phyloP scores from a whole-genome alignment of 2,329 filamentous ascomycete species.

The Fusarium nodosum region DNA sequence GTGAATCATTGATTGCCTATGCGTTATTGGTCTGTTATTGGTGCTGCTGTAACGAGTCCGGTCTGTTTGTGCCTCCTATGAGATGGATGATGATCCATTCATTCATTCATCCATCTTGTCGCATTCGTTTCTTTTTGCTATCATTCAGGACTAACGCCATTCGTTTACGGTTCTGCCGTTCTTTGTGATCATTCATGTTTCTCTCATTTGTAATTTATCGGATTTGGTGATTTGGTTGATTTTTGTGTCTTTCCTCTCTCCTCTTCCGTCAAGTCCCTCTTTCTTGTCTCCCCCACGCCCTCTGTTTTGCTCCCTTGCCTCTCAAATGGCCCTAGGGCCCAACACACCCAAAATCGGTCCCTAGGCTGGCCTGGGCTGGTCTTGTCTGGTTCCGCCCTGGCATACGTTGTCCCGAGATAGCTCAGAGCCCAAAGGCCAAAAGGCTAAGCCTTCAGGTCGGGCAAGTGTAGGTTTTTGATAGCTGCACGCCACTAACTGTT shows the following conservation, averaged over 20 bases:
- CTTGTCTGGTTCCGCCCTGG: conserved; percentile 23
- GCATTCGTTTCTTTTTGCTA: conserved; percentile 26
- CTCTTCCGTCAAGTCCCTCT: conserved; percentile 15
- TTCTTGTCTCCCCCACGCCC: conserved; percentile 28
- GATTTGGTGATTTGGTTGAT: conserved; percentile 27
- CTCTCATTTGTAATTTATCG: conserved; percentile 21
- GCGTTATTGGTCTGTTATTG: conserved; percentile 25
- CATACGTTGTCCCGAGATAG: conserved; percentile 30
- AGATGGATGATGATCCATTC: conserved; percentile 2
- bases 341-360: conserved; percentile 34
- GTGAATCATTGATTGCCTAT: conserved; percentile 30
- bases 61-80: conserved; percentile 16
- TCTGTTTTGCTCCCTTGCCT: conserved; percentile 4
- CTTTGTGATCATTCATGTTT: conserved; percentile 18
- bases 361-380: conserved; percentile 16
- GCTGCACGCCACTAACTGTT: conserved; percentile 17
- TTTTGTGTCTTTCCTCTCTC: conserved; percentile 39
- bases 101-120: conserved; percentile 6
- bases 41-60: conserved; percentile 28
- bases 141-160: conserved; percentile 13
- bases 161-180: conserved; percentile 13
- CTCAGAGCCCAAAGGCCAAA: conserved; percentile 27
- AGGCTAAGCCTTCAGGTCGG: conserved; percentile 17
- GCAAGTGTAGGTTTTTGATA: conserved; percentile 29
- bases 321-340: conserved; percentile 10